A percentile compares a stretch with the other conserved stretches of the same genome.
Conservation (phyloP, 140 eudicot genomes). For the Ambrosia hybrid region DNA sequence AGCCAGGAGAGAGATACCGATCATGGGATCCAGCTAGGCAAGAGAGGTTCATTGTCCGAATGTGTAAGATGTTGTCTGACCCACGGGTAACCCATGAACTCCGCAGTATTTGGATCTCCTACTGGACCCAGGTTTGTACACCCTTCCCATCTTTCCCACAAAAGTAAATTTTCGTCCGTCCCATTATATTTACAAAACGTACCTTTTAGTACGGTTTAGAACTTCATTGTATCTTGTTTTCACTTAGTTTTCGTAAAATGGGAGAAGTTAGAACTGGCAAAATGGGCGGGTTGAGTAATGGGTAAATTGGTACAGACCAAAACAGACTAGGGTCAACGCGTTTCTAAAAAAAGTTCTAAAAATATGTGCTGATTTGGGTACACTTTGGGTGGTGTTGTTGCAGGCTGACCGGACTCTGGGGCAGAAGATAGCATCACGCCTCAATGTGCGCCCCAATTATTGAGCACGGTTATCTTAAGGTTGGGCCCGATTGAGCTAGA, state of each 20-base stretch:
- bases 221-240: background rate
- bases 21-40: constrained; percentile 86
- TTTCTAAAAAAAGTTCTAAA: background rate
- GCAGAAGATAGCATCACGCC: constrained; percentile 80
- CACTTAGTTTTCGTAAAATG: background rate
- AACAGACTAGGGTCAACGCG: background rate
- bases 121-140: constrained; percentile 73
- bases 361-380: background rate
- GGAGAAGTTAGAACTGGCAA: background rate
- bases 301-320: background rate
- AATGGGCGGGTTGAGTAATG: background rate
- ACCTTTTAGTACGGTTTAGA: too few relatives aligned
- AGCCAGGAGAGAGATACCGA: constrained; percentile 83
- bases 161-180: too few relatives aligned
- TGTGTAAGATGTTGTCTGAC: constrained; percentile 63
- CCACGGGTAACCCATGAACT: constrained; percentile 85
- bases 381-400: constrained; percentile 11
- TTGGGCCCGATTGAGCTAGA: background rate
- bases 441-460: constrained; percentile 64
- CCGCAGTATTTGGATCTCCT: constrained; percentile 86
- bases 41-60: constrained; percentile 69
- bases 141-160: background rate
- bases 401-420: constrained; percentile 92
- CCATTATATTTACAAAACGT: too few relatives aligned
- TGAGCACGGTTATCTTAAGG: constrained; percentile 24